These are phyloP conservation scores for Candolleomyces aberdarensis DNA, from an alignment of 768 basidiomycete genomes.

Conservation along the genomic window DNA sequence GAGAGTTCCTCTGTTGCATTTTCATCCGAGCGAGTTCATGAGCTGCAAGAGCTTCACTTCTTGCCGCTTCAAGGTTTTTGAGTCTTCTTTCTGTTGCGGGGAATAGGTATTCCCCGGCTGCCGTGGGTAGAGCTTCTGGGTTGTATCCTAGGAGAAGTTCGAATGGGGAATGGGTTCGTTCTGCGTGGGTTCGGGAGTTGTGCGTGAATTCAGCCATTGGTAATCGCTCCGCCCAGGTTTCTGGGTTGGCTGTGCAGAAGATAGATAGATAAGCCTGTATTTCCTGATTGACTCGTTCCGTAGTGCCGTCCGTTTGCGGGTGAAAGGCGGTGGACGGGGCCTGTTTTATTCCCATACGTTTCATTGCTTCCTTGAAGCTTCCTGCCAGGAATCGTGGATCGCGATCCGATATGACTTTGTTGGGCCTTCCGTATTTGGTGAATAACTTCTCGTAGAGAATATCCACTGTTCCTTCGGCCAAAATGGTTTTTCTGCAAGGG, in stretches of 20 bases:
- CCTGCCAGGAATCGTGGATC: constrained; percentile 15
- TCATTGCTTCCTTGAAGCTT: constrained; percentile 12
- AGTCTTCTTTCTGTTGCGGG: neutral
- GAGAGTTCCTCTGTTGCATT: too few species aligned
- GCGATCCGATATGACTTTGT: constrained; percentile 13
- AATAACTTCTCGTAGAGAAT: neutral
- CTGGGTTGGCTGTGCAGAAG: neutral
- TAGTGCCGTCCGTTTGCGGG: constrained; percentile 6
- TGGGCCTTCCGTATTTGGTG: constrained; percentile 7
- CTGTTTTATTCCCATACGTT: constrained; percentile 9
- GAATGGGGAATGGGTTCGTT: neutral
- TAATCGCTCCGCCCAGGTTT: neutral
- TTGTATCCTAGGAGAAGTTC: constrained; percentile 1
- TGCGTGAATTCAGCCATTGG: constrained; percentile 5
- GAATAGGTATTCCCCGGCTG: neutral
- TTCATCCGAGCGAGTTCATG: too few species aligned
- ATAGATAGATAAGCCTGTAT: constrained; percentile 5
- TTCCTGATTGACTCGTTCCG: constrained; percentile 11
- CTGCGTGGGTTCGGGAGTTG: constrained; percentile 4
- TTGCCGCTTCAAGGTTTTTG: neutral
- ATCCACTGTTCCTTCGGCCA: neutral
- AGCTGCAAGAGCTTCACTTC: constrained; percentile 15
- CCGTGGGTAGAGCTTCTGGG: constrained; percentile 3
- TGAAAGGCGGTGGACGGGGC: constrained; percentile 12
- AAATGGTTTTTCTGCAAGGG: constrained; percentile 16